A percentile compares a stretch with the other conserved stretches of the same genome.
These are phyloP conservation scores for Fusarium sterilihyphosum DNA, from an alignment of 2,329 filamentous ascomycete genomes.

Conservation along the genomic window DNA sequence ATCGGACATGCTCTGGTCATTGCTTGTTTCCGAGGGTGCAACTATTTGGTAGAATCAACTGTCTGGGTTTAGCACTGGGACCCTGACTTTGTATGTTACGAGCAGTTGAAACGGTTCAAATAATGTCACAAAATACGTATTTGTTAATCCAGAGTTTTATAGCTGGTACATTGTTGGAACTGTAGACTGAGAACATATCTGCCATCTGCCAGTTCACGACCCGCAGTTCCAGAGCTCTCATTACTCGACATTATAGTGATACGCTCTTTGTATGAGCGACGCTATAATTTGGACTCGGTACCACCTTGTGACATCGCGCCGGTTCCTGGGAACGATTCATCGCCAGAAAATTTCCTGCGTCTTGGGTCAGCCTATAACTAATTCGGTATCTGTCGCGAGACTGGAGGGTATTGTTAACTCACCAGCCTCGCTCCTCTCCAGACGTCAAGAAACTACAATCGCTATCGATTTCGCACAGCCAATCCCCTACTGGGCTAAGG, in stretches of 20 bases:
- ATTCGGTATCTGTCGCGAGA: slow-evolving; percentile 18
- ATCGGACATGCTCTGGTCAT: neutral
- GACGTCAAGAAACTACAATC: slow-evolving; percentile 84
- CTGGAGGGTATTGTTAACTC: slow-evolving; percentile 45
- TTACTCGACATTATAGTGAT: slow-evolving; percentile 1
- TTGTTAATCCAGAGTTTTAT: slow-evolving; percentile 1
- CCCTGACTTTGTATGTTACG: neutral
- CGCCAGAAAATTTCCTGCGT: slow-evolving; percentile 61
- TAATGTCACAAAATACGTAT: neutral
- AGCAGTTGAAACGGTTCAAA: neutral
- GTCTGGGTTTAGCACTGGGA: slow-evolving; percentile 2
- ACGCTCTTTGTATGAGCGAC: neutral
- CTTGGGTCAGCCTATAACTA: slow-evolving; percentile 28
- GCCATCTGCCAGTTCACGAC: neutral
- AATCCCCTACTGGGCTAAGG: slow-evolving; percentile 67
- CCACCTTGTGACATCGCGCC: slow-evolving; percentile 49
- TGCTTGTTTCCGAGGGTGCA: neutral
- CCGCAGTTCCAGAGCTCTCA: neutral
- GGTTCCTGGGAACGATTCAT: slow-evolving; percentile 62
- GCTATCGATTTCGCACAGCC: slow-evolving; percentile 82
- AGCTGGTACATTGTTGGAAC: slow-evolving; percentile 21
- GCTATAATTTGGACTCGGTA: slow-evolving; percentile 47
- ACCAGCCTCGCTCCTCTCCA: slow-evolving; percentile 92
- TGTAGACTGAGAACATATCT: neutral
- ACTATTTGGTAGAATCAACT: neutral